These are phyloP conservation scores for Nepenthes alata DNA, from an alignment of 179 eudicot species.

Conservation along the genomic window DNA sequence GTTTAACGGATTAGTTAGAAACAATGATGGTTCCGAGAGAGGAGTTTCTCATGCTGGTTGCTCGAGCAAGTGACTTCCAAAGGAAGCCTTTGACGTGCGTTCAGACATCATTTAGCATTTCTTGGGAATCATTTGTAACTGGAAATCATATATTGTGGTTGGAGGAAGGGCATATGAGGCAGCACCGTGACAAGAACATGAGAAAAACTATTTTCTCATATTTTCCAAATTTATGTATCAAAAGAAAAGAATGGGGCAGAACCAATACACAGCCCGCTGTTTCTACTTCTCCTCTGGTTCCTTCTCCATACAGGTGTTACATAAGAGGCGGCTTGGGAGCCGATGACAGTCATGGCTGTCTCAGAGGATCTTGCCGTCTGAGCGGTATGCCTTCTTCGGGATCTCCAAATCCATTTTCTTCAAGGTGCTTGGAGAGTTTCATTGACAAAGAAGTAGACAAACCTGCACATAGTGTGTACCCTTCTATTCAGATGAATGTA, in stretches of 20 bases:
- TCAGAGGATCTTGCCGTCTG: constrained; percentile 47
- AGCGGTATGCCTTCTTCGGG: constrained; percentile 72
- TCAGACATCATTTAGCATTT: no score
- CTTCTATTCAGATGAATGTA: background rate
- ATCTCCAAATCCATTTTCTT: constrained; percentile 45
- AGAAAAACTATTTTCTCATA: no score
- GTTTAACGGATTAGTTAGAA: no score
- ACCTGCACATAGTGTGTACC: constrained; percentile 23
- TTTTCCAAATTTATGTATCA: background rate
- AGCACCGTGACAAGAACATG: no score
- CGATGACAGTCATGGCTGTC: constrained; percentile 4
- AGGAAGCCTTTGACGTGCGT: no score
- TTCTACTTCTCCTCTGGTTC: background rate
- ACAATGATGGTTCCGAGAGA: no score
- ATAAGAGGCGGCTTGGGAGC: background rate
- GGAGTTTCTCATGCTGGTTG: no score
- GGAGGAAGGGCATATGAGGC: no score
- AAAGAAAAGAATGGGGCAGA: background rate
- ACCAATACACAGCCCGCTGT: background rate
- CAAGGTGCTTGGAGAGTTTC: constrained; percentile 42
- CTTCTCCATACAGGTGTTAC: background rate
- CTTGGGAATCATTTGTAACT: no score
- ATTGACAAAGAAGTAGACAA: constrained; percentile 24
- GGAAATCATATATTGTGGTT: no score
- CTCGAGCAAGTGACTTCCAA: no score